Evolutionary conservation across 2,329 filamentous ascomycete genomes (phyloP), one percentile per base, ranked within the genome.

Genomic region (Curvularia lunata): DNA sequence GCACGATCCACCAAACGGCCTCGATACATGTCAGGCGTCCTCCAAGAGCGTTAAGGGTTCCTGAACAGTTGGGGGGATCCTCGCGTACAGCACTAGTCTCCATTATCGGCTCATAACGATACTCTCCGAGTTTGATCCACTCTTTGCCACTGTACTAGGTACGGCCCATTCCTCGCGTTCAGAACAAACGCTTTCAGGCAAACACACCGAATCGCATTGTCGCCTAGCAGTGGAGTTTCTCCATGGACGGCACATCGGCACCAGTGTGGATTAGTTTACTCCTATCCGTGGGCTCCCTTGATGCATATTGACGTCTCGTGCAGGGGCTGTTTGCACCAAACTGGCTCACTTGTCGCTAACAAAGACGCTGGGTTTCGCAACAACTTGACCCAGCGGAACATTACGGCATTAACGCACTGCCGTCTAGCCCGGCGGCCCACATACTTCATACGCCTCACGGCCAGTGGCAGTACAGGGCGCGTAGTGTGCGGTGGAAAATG

Each of bases 401-500:
- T 54, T 59, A 51, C 55, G 64, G 62, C 60, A 67, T 72, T 49
- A 63, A 61, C 25, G 48, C 32, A 48, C 61, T 64, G 67, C 69
- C 65, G 69, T 62, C 61, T 61, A 61, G 62, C 48, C 70, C 70
- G 61, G 57, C 47, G 56, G 46, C 59, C 67, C 67, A 65, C 60
- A 68, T 54, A 61, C 68, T 65, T 70, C 69, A 72, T 56, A 73
- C 72, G 70, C 53, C 64, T 66, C 60, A 71, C 70, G 68, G 65
- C 54, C 60, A 58, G 61, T 61, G 64, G 67, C 66, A 67, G 70
- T 63, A 68, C 59, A 60, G 62, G 60, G 61, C 68, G 67, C 65
- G 63, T 56, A 63, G 52, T 53, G 51, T 28, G 19, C 41, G 23
- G 28, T 46, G 46, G 23, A 47, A 54, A 60, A 45, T 64, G 61